phyloP scores from a whole-genome alignment of 2,329 filamentous ascomycete species.

The Setomelanomma holmii region DNA sequence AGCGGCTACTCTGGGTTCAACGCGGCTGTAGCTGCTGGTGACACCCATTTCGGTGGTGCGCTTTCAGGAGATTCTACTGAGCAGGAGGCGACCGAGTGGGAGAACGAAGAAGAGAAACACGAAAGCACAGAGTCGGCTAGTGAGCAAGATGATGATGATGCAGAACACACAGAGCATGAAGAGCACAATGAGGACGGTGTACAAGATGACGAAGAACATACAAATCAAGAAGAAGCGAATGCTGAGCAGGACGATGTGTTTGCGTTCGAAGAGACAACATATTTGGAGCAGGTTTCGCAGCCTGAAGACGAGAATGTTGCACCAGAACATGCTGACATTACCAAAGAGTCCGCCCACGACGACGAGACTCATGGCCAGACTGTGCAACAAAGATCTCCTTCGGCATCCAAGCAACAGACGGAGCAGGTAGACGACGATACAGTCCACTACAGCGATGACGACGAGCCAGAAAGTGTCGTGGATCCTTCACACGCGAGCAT shows the following conservation, averaged over 20 bases:
- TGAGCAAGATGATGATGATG: slow-evolving; percentile 1
- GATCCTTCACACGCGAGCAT: slow-evolving; percentile 11
- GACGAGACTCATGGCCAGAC: not conserved
- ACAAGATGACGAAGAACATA: not conserved
- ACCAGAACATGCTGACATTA: not conserved
- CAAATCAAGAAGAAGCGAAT: slow-evolving; percentile 1
- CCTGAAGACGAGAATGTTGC: not conserved
- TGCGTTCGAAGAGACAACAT: not conserved
- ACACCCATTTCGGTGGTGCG: slow-evolving; percentile 33
- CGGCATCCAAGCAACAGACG: not conserved
- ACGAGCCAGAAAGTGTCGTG: slow-evolving; percentile 26
- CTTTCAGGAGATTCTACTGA: slow-evolving; percentile 26
- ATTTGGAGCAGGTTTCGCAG: not conserved
- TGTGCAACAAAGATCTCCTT: not conserved
- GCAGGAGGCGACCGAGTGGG: slow-evolving; percentile 29
- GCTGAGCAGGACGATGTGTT: slow-evolving; percentile 5
- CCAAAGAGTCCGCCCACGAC: not conserved
- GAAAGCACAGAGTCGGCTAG: slow-evolving; percentile 7
- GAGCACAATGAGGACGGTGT: slow-evolving; percentile 1
- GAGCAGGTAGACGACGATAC: slow-evolving; percentile 34
- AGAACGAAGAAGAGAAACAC: slow-evolving; percentile 17
- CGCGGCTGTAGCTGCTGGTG: slow-evolving; percentile 34
- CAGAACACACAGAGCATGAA: slow-evolving; percentile 6
- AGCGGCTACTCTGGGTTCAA: slow-evolving; percentile 62
- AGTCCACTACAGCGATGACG: slow-evolving; percentile 61